Conservation (phyloP, 2,329 filamentous ascomycete genomes). For the Ilyonectria robusta region DNA sequence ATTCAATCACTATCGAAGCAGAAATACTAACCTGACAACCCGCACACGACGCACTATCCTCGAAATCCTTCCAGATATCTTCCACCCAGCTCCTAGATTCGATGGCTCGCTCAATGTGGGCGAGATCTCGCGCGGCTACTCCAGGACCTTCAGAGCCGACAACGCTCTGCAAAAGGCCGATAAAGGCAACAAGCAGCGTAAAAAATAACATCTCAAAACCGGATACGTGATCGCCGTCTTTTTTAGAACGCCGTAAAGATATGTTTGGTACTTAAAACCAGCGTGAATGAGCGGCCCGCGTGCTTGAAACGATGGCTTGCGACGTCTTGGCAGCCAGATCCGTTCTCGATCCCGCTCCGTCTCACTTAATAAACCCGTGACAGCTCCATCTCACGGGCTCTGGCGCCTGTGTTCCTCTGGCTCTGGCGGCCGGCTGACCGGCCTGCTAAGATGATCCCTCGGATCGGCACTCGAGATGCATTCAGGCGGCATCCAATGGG, state of each 20-base stretch:
- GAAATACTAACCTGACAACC: slow-evolving; percentile 39
- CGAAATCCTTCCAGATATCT: slow-evolving; percentile 18
- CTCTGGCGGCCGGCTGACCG: slow-evolving; percentile 11
- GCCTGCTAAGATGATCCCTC: slow-evolving; percentile 5
- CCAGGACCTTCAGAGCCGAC: slow-evolving; percentile 25
- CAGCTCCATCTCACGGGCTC: background rate
- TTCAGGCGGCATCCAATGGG: slow-evolving; percentile 5
- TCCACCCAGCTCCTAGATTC: slow-evolving; percentile 9
- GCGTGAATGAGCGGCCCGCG: background rate
- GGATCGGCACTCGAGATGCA: background rate
- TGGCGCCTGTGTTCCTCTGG: background rate
- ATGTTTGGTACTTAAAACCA: slow-evolving; percentile 1
- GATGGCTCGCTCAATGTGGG: slow-evolving; percentile 31
- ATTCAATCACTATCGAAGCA: background rate
- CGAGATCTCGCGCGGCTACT: slow-evolving; percentile 17
- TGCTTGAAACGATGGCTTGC: background rate
- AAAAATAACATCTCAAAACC: slow-evolving; percentile 10
- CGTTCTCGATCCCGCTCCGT: background rate
- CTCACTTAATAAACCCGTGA: slow-evolving; percentile 10
- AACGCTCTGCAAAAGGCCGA: slow-evolving; percentile 27
- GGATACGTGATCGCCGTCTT: background rate
- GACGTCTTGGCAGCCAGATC: background rate
- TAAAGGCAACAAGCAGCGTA: slow-evolving; percentile 5
- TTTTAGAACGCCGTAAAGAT: background rate
- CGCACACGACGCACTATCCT: slow-evolving; percentile 38